Percentiles rank a stretch among this genome's conserved stretches.
Evolutionary conservation across 1,284 basidiomycete genomes (phyloP).

Genomic region (Marasmius tenuissimus): DNA sequence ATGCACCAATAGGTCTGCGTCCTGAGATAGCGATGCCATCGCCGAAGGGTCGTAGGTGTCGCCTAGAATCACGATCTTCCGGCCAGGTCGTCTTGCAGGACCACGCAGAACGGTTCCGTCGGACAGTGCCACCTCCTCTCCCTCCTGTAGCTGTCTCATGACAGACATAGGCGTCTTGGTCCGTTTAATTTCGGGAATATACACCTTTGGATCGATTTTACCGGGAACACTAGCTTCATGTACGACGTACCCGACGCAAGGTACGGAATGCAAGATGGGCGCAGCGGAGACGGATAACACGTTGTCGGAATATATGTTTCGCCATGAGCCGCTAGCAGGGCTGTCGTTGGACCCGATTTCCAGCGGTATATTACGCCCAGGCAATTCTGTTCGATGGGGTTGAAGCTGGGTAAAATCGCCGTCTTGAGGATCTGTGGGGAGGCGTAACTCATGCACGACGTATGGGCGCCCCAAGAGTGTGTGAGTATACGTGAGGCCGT

Average conservation of each 20-base stretch:
- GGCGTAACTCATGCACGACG: slow-evolving; percentile 88
- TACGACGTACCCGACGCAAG: slow-evolving; percentile 84
- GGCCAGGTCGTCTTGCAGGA: slow-evolving; percentile 64
- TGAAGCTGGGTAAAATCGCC: slow-evolving; percentile 50
- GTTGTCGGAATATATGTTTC: slow-evolving; percentile 58
- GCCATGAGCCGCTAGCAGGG: slow-evolving; percentile 59
- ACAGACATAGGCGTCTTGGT: slow-evolving; percentile 73
- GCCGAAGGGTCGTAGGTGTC: slow-evolving; percentile 80
- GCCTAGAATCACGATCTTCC: slow-evolving; percentile 78
- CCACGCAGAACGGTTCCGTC: slow-evolving; percentile 81
- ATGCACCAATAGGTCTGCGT: slow-evolving; percentile 73
- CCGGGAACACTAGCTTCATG: slow-evolving; percentile 75
- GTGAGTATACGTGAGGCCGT: slow-evolving; percentile 69
- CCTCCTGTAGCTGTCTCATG: slow-evolving; percentile 70
- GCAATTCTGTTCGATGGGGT: slow-evolving; percentile 56
- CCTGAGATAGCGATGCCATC: slow-evolving; percentile 55
- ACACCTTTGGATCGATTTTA: slow-evolving; percentile 68
- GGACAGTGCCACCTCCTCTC: slow-evolving; percentile 66
- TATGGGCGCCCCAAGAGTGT: slow-evolving; percentile 72
- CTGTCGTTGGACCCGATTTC: slow-evolving; percentile 27
- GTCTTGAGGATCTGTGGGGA: slow-evolving; percentile 50
- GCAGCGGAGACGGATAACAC: slow-evolving; percentile 79
- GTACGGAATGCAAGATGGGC: slow-evolving; percentile 80
- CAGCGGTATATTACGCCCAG: slow-evolving; percentile 71
- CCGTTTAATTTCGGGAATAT: slow-evolving; percentile 65